These are phyloP conservation scores for Microstegium vimineum DNA, from an alignment of 176 grass and related monocot species.

Conservation along the genomic window DNA sequence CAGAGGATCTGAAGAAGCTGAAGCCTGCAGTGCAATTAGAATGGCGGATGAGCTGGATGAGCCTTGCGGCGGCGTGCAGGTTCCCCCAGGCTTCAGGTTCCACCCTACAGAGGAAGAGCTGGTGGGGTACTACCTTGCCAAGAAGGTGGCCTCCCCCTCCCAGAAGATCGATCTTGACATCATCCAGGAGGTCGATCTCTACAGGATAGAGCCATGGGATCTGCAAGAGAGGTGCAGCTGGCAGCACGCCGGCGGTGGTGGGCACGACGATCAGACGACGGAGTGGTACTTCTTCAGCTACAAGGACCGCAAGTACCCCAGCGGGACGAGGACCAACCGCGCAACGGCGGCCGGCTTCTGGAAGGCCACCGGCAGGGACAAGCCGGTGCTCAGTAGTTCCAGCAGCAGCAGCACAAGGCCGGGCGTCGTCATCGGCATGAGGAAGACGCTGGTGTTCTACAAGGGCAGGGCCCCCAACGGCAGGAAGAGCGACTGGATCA, in stretches of 20 bases:
- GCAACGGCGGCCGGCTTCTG: conserved; percentile 80
- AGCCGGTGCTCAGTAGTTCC: no score
- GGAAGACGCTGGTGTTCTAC: conserved; percentile 91
- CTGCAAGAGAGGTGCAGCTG: conserved; percentile 67
- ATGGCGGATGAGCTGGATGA: no score
- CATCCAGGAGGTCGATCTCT: conserved; percentile 82
- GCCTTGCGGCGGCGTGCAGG: no score
- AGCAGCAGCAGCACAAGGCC: no score
- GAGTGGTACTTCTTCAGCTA: conserved; percentile 96
- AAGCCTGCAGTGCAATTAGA: no score
- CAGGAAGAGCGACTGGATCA: conserved; percentile 63
- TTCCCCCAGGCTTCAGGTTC: conserved; percentile 88
- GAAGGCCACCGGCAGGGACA: conserved; percentile 93
- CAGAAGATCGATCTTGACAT: conserved; percentile 52
- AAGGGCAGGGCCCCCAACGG: conserved; percentile 73
- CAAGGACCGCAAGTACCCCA: conserved; percentile 91
- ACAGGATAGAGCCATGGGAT: conserved; percentile 82
- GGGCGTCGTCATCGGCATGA: conserved; percentile 95
- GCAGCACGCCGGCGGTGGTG: neutral
- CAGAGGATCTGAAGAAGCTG: no score
- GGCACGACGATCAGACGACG: conserved; percentile 35
- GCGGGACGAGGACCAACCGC: conserved; percentile 76
- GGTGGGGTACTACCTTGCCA: conserved; percentile 73
- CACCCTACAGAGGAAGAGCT: conserved; percentile 98
- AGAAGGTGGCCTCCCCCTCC: conserved; percentile 46